Evolutionary conservation across 257 asterid species (phyloP).

Genomic region (Solanum pennellii): DNA sequence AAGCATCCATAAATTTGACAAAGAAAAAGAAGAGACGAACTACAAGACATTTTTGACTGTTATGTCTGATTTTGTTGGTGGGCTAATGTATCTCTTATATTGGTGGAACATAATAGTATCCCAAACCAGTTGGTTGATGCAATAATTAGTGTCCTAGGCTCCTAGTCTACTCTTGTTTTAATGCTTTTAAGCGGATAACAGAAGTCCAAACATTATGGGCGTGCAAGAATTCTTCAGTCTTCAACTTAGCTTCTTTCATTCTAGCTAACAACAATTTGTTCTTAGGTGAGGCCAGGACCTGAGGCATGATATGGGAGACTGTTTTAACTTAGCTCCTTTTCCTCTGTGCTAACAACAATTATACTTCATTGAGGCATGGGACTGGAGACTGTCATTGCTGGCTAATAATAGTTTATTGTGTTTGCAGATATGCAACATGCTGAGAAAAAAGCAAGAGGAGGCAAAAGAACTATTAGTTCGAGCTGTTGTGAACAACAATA

Average conservation of each 20-base stretch:
- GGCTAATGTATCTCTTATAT: background rate
- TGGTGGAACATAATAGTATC: background rate
- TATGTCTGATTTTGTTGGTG: background rate
- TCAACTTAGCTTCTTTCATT: background rate
- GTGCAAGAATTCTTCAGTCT: background rate
- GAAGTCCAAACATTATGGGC: background rate
- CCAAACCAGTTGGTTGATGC: background rate
- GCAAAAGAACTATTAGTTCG: conserved; percentile 68
- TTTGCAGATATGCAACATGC: conserved; percentile 72
- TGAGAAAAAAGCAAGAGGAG: conserved; percentile 65
- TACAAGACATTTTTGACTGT: background rate
- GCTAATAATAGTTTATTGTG: background rate
- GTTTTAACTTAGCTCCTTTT: background rate
- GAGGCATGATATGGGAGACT: background rate
- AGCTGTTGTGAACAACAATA: conserved; percentile 72
- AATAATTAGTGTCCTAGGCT: background rate
- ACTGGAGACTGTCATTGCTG: background rate
- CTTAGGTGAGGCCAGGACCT: background rate
- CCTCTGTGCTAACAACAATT: background rate
- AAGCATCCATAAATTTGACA: background rate
- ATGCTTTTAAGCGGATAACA: background rate
- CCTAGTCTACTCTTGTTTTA: background rate
- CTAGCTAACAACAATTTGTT: background rate
- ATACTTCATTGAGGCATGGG: background rate
- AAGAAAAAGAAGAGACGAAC: background rate